Conservation (phyloP, 2,329 filamentous ascomycete species). For the Calonectria pseudoreteaudii region DNA sequence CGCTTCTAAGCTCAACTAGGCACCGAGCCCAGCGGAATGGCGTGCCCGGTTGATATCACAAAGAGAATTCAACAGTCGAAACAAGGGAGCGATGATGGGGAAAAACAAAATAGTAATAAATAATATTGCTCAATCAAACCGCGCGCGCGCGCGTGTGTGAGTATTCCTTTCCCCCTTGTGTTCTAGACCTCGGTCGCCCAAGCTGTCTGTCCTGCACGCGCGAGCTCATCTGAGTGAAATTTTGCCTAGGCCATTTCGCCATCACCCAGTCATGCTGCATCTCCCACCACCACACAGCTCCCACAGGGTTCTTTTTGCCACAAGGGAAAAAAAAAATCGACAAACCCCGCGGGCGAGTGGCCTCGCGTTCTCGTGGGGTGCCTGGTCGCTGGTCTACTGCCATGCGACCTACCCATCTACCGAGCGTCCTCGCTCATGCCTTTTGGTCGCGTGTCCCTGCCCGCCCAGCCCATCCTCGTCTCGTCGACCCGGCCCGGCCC, state of each 20-base stretch:
- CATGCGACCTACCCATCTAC: not conserved
- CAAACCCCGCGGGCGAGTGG: not conserved
- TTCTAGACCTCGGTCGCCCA: conserved; percentile 8
- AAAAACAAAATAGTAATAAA: not conserved
- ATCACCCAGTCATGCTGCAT: conserved; percentile 5
- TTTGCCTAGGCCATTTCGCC: conserved; percentile 12
- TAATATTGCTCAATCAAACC: not conserved
- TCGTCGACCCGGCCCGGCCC: not conserved
- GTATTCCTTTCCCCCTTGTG: conserved; percentile 7
- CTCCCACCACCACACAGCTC: not conserved
- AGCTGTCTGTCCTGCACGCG: not conserved
- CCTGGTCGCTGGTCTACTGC: not conserved
- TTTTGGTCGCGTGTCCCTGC: conserved; percentile 1
- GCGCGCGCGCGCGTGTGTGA: too few relatives aligned
- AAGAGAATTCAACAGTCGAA: not conserved
- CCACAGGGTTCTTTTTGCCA: not conserved
- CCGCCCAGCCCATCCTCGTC: not conserved
- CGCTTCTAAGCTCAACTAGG: conserved; percentile 3
- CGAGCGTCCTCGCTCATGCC: not conserved
- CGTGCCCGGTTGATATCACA: not conserved
- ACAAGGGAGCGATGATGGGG: not conserved
- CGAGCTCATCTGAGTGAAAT: conserved; percentile 13
- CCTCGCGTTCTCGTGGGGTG: conserved; percentile 11
- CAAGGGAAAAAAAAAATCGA: not conserved
- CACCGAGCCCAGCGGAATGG: not conserved